Percentiles rank a stretch among this genome's conserved stretches.
Evolutionary conservation across 345 rosid species (phyloP).

Genomic region (Passiflora organensis): DNA sequence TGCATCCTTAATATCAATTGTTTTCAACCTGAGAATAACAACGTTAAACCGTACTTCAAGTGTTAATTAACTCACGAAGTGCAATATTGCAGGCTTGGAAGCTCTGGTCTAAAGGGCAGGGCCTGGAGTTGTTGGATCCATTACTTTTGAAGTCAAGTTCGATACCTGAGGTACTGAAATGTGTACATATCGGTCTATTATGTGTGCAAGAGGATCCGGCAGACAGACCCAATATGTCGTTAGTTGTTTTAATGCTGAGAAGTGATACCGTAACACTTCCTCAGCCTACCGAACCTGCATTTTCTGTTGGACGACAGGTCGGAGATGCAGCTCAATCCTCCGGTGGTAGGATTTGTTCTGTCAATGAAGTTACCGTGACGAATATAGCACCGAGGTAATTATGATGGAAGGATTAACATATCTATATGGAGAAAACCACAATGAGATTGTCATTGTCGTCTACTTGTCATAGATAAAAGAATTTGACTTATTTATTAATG

Average conservation of each 20-base stretch:
- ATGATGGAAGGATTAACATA: too few species aligned
- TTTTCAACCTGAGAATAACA: neutral
- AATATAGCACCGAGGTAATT: too few species aligned
- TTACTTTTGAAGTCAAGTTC: neutral
- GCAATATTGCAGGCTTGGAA: neutral
- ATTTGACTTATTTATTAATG: too few species aligned
- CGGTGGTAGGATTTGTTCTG: too few species aligned
- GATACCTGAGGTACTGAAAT: neutral
- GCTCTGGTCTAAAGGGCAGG: neutral
- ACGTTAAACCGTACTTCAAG: neutral
- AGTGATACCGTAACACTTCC: neutral
- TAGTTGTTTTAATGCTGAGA: neutral
- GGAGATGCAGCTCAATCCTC: neutral
- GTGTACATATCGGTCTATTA: neutral
- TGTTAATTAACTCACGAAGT: neutral
- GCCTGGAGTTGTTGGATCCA: neutral
- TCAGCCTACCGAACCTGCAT: neutral
- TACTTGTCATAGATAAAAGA: too few species aligned
- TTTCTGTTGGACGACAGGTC: neutral
- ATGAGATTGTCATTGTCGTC: too few species aligned
- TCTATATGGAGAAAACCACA: too few species aligned
- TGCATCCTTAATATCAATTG: neutral
- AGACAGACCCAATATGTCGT: neutral
- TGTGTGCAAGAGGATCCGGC: slow-evolving; percentile 4
- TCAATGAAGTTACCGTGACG: too few species aligned